Percentiles rank a stretch among this genome's conserved stretches.
Evolutionary conservation across 768 basidiomycete genomes (phyloP).

Genomic region (Pilatotrama ljubarskyi): DNA sequence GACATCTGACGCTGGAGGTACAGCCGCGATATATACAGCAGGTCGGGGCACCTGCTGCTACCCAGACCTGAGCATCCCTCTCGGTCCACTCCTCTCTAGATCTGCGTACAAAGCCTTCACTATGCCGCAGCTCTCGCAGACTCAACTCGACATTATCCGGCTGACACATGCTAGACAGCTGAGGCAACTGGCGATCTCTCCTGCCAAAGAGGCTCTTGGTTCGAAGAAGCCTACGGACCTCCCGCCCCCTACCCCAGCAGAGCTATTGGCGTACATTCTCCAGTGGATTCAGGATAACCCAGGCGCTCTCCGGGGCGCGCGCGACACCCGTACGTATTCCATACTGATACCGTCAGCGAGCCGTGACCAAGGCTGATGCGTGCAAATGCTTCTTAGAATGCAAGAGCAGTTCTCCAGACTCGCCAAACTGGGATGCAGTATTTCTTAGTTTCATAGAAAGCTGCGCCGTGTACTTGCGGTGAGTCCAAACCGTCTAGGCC

Average conservation of each 20-base stretch:
- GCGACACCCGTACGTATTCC: neutral
- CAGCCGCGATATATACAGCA: too few species aligned
- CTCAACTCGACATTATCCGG: neutral
- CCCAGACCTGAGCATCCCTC: too few species aligned
- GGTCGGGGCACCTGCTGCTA: too few species aligned
- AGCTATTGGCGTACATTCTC: neutral
- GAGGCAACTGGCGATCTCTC: neutral
- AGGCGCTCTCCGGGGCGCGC: neutral
- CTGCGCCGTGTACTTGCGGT: constrained; percentile 6
- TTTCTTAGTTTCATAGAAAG: constrained; percentile 5
- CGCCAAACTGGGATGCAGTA: constrained; percentile 6
- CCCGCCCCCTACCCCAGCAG: neutral
- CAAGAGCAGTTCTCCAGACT: neutral
- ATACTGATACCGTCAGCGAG: too few species aligned
- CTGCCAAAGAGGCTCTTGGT: too few species aligned
- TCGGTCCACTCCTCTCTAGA: too few species aligned
- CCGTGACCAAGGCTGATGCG: too few species aligned
- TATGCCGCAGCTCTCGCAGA: neutral
- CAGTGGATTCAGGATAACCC: neutral
- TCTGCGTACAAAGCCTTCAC: too few species aligned
- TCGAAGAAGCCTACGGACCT: neutral
- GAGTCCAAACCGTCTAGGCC: too few species aligned
- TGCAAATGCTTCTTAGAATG: neutral
- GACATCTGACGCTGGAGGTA: too few species aligned
- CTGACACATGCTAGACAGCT: neutral